Base-by-base conservation (phyloP, 208 protist genomes). In the Lotmaria passim region DNA sequence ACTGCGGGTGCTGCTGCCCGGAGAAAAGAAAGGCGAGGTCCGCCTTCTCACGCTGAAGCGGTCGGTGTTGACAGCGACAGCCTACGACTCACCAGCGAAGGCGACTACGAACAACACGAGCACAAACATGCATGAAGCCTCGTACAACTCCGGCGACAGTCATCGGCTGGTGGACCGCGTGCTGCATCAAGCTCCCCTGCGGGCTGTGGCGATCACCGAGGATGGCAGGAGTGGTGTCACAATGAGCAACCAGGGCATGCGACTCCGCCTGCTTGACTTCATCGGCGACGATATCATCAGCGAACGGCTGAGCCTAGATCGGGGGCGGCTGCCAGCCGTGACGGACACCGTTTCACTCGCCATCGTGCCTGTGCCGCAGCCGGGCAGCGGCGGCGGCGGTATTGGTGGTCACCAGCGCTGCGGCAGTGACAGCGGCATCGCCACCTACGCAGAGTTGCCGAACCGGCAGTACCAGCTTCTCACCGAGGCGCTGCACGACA, bases 191-290 rank as follows among this genome's bases (percentile, higher is more conserved):
- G 62, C 81, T 38, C 68, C 81, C 5, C 68, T 93, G 33, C 79
- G 83, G 46, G 77, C 77, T 33, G 82, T 93, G 60, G 70, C 84
- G 34, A 83, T 90, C 64, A 85, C 79, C 10, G 43, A 76, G 12
- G 84, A 93, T 52, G 87, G 87, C 28, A 69, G 56, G 23, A 78
- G 67, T 46, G 87, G 78, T 10, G 78, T 93, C 47, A 86, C 82
- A 8, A 86, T 89, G 58, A 83, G 87, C 66, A 79, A 81, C 47
- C 71, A 81, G 10, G 83, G 83, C 43, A 90, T 82, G 51, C 70
- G 68, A 30, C 64, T 93, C 3, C 81, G 83, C 31, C 41, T 93
- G 11, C 26, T 90, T 15, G 76, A 88, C 64, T 78, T 90, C 12
- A 60, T 75, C 34, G 62, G 71, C 4, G 83, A 83, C 48, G 59